A percentile compares a stretch with the other conserved stretches of the same genome.
phyloP scores from a whole-genome alignment of 768 basidiomycete genomes.

The Lentinula lateritia region DNA sequence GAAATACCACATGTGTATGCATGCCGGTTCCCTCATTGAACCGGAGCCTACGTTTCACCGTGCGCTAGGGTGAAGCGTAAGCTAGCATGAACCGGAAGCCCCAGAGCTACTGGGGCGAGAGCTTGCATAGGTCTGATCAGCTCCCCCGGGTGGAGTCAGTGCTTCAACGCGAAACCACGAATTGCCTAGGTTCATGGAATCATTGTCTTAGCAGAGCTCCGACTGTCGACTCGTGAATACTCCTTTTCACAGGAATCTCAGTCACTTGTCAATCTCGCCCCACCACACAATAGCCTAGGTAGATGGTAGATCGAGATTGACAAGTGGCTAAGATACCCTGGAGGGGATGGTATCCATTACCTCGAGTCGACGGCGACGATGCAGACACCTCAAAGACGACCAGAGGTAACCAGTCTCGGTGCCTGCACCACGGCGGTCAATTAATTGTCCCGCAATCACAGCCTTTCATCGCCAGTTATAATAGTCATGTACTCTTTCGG shows the following conservation, averaged over 20 bases:
- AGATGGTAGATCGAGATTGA: neutral
- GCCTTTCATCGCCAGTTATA: neutral
- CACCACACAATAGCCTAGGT: neutral
- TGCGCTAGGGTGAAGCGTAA: neutral
- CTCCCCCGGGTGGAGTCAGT: neutral
- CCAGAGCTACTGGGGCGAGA: neutral
- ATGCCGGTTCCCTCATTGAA: neutral
- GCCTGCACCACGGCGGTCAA: neutral
- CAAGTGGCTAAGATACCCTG: neutral
- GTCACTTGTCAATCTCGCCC: neutral
- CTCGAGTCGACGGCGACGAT: neutral
- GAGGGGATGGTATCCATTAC: neutral
- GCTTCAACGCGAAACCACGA: neutral
- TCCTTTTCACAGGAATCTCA: neutral
- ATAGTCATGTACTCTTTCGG: neutral
- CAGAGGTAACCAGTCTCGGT: neutral
- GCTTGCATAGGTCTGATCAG: neutral
- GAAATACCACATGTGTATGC: neutral
- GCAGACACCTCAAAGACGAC: neutral
- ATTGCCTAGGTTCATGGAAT: neutral
- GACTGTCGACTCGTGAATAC: neutral
- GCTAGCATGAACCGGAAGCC: neutral
- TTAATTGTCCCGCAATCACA: neutral
- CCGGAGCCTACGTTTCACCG: neutral
- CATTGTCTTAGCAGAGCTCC: neutral